These are phyloP conservation scores for Phytophthora foliorum DNA, from an alignment of 352 stramenopile species.

Conservation along the genomic window DNA sequence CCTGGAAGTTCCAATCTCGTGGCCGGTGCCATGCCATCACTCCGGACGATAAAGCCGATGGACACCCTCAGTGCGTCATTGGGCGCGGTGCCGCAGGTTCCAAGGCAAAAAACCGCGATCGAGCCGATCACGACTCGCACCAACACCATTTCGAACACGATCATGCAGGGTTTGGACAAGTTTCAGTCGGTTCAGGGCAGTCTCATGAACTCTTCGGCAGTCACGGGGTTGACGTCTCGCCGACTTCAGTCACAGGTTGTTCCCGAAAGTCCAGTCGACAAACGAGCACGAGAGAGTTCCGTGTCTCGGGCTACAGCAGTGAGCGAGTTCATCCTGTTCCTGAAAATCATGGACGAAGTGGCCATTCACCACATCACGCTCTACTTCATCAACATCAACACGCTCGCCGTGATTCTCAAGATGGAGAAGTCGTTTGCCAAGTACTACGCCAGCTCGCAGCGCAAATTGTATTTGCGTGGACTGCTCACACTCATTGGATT, in stretches of 20 bases:
- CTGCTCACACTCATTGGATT: constrained; percentile 73
- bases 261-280: constrained; percentile 44
- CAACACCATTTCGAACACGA: constrained; percentile 52
- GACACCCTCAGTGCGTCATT: constrained; percentile 50
- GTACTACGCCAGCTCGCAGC: constrained; percentile 82
- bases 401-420: constrained; percentile 69
- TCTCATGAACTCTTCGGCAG: constrained; percentile 32
- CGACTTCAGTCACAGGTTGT: constrained; percentile 41
- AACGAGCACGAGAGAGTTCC: constrained; percentile 63
- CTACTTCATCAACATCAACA: constrained; percentile 87
- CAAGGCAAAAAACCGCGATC: constrained; percentile 36
- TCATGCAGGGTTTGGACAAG: constrained; percentile 40
- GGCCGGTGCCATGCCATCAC: constrained; percentile 27
- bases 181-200: constrained; percentile 27
- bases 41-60: constrained; percentile 35
- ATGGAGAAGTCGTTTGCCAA: constrained; percentile 86
- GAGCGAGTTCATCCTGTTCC: constrained; percentile 80
- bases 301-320: constrained; percentile 61
- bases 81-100: constrained; percentile 31
- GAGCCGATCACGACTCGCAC: constrained; percentile 49
- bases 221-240: constrained; percentile 38
- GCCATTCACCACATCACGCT: constrained; percentile 82
- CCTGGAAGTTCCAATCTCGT: neutral
- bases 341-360: constrained; percentile 87
- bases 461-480: constrained; percentile 65